phyloP scores from a whole-genome alignment of 768 basidiomycete genomes.

The Hebeloma cylindrosporum region DNA sequence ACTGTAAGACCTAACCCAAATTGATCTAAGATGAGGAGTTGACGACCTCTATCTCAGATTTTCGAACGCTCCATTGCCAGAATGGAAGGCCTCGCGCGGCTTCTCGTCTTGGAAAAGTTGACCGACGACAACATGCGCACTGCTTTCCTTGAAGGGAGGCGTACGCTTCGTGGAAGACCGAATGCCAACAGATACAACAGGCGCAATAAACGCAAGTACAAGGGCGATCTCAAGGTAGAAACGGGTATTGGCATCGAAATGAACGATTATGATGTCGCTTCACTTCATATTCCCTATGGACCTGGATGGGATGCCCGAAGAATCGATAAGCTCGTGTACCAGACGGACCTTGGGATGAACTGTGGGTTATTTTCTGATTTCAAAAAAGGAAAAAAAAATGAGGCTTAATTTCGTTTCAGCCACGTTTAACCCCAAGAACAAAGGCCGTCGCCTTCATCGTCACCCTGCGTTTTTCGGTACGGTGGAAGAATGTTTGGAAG shows the following conservation, averaged over 20 bases:
- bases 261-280: constrained; percentile 58
- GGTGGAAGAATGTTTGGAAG: constrained; percentile 54
- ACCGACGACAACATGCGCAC: constrained; percentile 42
- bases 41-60: background rate
- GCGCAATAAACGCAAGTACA: constrained; percentile 41
- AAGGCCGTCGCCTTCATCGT: constrained; percentile 56
- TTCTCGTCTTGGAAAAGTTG: constrained; percentile 63
- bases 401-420: constrained; percentile 33
- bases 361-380: constrained; percentile 28
- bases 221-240: constrained; percentile 56
- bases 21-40: too few species aligned
- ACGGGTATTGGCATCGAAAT: constrained; percentile 45
- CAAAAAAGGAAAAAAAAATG: too few species aligned
- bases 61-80: constrained; percentile 53
- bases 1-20: constrained; percentile 50
- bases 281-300: constrained; percentile 62
- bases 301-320: constrained; percentile 58
- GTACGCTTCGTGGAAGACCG: constrained; percentile 51
- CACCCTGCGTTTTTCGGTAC: constrained; percentile 66
- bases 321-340: constrained; percentile 51
- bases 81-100: constrained; percentile 59
- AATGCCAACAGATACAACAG: constrained; percentile 28
- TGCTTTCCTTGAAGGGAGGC: constrained; percentile 47
- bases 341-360: constrained; percentile 58
- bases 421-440: constrained; percentile 64